Conservation (phyloP, 441 rosid genomes). For the Populus hybrid region DNA sequence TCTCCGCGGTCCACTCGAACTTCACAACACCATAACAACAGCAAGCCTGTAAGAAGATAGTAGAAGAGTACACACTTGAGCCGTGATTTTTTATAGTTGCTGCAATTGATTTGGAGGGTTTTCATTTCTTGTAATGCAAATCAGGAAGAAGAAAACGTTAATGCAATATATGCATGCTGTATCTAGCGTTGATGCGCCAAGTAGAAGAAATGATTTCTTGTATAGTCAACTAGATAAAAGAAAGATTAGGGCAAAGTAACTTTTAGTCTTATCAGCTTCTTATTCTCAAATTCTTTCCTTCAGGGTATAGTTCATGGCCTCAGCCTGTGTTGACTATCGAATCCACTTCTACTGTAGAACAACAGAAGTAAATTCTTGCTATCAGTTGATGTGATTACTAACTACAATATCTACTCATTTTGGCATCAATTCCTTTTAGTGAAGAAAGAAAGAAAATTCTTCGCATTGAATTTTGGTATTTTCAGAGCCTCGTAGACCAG, state of each 20-base stretch:
- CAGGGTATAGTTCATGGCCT: background rate
- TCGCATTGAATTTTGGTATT: background rate
- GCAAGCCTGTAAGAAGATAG: background rate
- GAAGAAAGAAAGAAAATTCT: background rate
- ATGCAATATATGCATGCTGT: background rate
- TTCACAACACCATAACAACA: background rate
- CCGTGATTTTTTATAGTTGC: background rate
- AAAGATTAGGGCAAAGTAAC: background rate
- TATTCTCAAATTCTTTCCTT: background rate
- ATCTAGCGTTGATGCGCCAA: background rate
- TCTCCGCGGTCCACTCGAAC: background rate
- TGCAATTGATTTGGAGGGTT: background rate
- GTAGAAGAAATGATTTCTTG: background rate
- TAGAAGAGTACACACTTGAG: background rate
- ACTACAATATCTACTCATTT: background rate
- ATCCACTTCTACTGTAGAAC: too few species aligned
- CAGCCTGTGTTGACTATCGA: background rate
- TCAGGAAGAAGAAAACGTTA: background rate
- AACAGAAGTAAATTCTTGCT: background rate
- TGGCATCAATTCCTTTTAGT: background rate
- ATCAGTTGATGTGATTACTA: background rate
- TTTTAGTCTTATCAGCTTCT: background rate
- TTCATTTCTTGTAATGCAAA: background rate
- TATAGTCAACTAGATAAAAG: background rate
- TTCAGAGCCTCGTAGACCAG: background rate